Conservation (phyloP, 1,139 yeast species). For the Zygoascus hellenicus region DNA sequence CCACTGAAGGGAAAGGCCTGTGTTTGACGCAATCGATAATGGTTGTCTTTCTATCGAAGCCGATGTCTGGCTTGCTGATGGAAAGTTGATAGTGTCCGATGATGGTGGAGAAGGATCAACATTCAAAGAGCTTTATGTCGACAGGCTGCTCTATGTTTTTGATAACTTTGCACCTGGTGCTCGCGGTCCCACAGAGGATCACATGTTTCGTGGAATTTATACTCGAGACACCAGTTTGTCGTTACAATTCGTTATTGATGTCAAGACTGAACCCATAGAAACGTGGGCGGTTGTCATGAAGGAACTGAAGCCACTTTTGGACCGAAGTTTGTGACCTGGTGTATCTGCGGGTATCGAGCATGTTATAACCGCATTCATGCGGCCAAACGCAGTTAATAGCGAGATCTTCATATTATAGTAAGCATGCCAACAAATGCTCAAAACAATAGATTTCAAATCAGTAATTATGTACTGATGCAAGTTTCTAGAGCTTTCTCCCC, state of each 20-base stretch:
- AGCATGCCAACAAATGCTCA: too few relatives aligned
- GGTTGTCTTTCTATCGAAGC: conserved; percentile 53
- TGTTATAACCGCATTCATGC: too few relatives aligned
- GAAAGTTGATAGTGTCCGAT: conserved; percentile 12
- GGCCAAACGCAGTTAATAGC: too few relatives aligned
- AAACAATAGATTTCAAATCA: too few relatives aligned
- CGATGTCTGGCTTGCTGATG: conserved; percentile 44
- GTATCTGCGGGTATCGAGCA: too few relatives aligned
- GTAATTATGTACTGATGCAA: too few relatives aligned
- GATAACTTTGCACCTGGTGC: conserved; percentile 85
- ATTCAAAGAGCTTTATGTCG: conserved; percentile 1
- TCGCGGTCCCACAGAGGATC: conserved; percentile 83
- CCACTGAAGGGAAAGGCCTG: conserved; percentile 49
- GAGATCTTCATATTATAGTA: too few relatives aligned
- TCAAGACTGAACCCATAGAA: conserved; percentile 40
- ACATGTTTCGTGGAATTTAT: conserved; percentile 25
- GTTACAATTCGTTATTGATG: conserved; percentile 43
- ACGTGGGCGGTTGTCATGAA: conserved; percentile 35
- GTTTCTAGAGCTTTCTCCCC: too few relatives aligned
- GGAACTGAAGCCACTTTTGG: conserved; percentile 35
- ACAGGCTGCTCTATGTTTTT: conserved; percentile 50
- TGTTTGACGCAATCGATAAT: conserved; percentile 45
- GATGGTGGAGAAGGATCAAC: conserved; percentile 3
- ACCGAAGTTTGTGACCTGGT: conserved; percentile 33
- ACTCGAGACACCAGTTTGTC: conserved; percentile 34